phyloP scores from a whole-genome alignment of 75 land plant genomes.

The Isoetes taiwanensis region DNA sequence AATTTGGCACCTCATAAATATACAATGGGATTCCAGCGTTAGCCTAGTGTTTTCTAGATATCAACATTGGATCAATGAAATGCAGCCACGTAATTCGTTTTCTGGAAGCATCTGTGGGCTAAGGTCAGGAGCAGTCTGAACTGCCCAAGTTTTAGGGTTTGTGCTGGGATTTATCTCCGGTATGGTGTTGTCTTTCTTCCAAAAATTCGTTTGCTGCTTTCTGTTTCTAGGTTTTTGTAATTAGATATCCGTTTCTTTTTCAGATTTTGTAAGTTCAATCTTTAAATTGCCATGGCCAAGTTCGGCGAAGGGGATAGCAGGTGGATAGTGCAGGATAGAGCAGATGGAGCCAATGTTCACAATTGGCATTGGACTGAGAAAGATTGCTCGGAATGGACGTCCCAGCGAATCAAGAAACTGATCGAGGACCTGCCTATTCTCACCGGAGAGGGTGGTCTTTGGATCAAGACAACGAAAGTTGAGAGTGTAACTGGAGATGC shows the following conservation, averaged over 20 bases:
- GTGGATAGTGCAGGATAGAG: conserved; percentile 89
- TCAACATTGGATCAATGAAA: no score
- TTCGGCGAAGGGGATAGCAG: conserved; percentile 96
- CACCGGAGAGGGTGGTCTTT: conserved; percentile 50
- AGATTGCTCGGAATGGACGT: conserved; percentile 76
- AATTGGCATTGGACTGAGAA: conserved; percentile 99
- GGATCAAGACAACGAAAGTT: conserved; percentile 40
- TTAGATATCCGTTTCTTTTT: neutral
- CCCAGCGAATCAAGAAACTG: conserved; percentile 39
- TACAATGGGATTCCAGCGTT: no score
- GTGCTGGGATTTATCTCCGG: no score
- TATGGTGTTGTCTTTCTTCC: no score
- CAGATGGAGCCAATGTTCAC: conserved; percentile 94
- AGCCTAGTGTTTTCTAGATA: no score
- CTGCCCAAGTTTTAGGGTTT: no score
- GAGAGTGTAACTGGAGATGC: conserved; percentile 88
- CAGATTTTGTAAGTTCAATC: neutral
- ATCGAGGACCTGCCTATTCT: conserved; percentile 43
- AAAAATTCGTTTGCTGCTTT: no score
- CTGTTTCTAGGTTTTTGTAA: neutral
- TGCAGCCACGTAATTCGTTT: no score
- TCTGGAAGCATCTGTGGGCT: no score
- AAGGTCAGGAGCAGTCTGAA: no score
- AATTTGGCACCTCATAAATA: no score
- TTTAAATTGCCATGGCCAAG: conserved; percentile 49